Evolutionary conservation across 2,329 filamentous ascomycete genomes (phyloP).

Genomic region (Scortechinia acanthostroma): DNA sequence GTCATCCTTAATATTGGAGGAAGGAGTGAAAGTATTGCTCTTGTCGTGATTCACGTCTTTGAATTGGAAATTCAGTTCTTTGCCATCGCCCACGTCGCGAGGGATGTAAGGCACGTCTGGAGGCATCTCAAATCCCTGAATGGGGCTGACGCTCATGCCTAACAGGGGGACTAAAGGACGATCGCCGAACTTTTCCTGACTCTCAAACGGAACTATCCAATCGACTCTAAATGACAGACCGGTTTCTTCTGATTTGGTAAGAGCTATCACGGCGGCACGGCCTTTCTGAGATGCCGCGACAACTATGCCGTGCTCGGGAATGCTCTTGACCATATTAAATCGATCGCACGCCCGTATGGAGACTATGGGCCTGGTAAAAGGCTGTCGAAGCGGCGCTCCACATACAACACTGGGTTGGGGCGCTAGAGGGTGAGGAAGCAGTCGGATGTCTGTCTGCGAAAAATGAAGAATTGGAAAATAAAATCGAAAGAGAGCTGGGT

Average conservation of each 20-base stretch:
- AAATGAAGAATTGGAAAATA: conserved; percentile 30
- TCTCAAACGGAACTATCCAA: conserved; percentile 40
- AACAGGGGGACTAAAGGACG: conserved; percentile 34
- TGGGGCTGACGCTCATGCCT: conserved; percentile 45
- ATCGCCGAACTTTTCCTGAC: conserved; percentile 33
- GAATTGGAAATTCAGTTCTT: not conserved
- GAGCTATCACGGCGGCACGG: conserved; percentile 40
- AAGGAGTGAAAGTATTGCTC: no score
- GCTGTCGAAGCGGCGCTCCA: conserved; percentile 14
- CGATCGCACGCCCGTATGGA: conserved; percentile 28
- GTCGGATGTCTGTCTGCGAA: conserved; percentile 24
- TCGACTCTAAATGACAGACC: conserved; percentile 42
- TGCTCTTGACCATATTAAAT: conserved; percentile 46
- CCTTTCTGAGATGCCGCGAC: conserved; percentile 49
- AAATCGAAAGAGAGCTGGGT: conserved; percentile 1
- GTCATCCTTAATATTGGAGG: no score
- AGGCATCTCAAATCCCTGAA: conserved; percentile 37
- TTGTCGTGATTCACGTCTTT: not conserved
- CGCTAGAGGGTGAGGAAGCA: conserved; percentile 21
- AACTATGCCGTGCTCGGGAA: conserved; percentile 50
- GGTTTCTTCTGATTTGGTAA: conserved; percentile 28
- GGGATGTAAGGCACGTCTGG: conserved; percentile 22
- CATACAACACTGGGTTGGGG: conserved; percentile 18
- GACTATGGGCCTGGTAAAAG: conserved; percentile 12
- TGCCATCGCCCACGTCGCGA: conserved; percentile 6